Conservation (phyloP, 768 basidiomycete species). For the Fomitopsis pulvina region DNA sequence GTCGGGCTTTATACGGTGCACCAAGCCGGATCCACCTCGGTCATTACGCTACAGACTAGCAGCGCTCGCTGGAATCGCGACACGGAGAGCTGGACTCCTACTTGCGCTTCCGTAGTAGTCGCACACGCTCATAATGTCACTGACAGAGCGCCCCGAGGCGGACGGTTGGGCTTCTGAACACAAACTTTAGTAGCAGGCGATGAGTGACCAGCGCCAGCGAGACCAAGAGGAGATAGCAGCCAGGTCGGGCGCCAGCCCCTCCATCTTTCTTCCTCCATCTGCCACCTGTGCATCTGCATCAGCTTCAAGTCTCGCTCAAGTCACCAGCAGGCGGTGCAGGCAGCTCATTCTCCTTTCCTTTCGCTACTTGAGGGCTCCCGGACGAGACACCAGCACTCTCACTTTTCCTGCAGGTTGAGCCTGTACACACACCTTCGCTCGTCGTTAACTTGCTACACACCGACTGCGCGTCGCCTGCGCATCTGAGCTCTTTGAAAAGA, state of each 20-base stretch:
- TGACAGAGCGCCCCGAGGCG: neutral
- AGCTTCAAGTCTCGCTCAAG: neutral
- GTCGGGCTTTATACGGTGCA: neutral
- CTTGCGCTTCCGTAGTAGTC: neutral
- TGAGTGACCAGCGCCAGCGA: too few relatives aligned
- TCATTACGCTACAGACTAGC: neutral
- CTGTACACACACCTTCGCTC: slow-evolving; percentile 6
- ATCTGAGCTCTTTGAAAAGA: neutral
- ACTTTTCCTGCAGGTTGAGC: slow-evolving; percentile 12
- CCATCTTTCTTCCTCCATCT: slow-evolving; percentile 1
- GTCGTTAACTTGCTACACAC: neutral
- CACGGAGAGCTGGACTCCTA: neutral
- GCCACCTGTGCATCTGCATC: too few relatives aligned
- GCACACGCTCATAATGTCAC: neutral
- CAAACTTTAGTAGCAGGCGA: too few relatives aligned
- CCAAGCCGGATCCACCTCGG: neutral
- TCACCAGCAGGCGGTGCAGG: slow-evolving; percentile 1
- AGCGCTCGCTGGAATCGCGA: neutral
- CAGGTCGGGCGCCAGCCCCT: too few relatives aligned
- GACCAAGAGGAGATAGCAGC: too few relatives aligned
- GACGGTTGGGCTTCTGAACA: too few relatives aligned
- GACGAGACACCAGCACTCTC: neutral
- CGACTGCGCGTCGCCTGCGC: neutral
- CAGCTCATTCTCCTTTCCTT: neutral
- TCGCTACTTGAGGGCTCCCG: neutral